These are phyloP conservation scores for Monilinia aucupariae DNA, from an alignment of 2,329 filamentous ascomycete species.

Conservation along the genomic window DNA sequence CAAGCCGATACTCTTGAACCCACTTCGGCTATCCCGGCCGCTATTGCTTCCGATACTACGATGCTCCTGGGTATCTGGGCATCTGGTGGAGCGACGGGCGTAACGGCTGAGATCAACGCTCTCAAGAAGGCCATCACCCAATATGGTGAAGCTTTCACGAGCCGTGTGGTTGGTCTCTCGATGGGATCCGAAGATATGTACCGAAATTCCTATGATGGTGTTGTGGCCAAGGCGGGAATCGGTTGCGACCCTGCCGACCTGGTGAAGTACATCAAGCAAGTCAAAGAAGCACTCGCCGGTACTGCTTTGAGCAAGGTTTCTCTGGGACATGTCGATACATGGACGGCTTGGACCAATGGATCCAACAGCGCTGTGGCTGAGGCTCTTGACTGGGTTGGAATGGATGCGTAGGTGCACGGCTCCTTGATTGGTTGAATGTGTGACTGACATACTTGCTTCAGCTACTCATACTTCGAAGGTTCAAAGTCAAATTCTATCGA, in stretches of 20 bases:
- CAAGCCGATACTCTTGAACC: slow-evolving; percentile 60
- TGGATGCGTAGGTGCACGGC: slow-evolving; percentile 52
- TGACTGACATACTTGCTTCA: background rate
- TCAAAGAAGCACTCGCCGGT: slow-evolving; percentile 56
- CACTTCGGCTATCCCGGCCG: slow-evolving; percentile 73
- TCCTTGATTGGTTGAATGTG: no score
- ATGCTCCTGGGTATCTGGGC: slow-evolving; percentile 82
- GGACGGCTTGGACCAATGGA: slow-evolving; percentile 71
- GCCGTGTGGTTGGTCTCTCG: slow-evolving; percentile 73
- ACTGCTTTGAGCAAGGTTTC: slow-evolving; percentile 53
- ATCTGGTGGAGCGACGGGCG: slow-evolving; percentile 56
- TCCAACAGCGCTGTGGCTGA: slow-evolving; percentile 67
- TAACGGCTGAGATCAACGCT: slow-evolving; percentile 70
- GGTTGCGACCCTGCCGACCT: slow-evolving; percentile 60
- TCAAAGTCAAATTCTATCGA: slow-evolving; percentile 61
- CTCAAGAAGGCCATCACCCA: slow-evolving; percentile 62
- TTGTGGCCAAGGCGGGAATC: slow-evolving; percentile 54
- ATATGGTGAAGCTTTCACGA: slow-evolving; percentile 61
- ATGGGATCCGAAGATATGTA: slow-evolving; percentile 85
- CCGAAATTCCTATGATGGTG: slow-evolving; percentile 66
- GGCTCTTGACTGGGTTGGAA: slow-evolving; percentile 70
- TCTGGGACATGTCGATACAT: slow-evolving; percentile 85
- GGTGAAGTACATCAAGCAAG: slow-evolving; percentile 64
- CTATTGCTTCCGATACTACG: slow-evolving; percentile 71
- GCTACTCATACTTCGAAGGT: slow-evolving; percentile 75